Conservation (phyloP, 2,329 filamentous ascomycete genomes). For the Aschersonia sp. region DNA sequence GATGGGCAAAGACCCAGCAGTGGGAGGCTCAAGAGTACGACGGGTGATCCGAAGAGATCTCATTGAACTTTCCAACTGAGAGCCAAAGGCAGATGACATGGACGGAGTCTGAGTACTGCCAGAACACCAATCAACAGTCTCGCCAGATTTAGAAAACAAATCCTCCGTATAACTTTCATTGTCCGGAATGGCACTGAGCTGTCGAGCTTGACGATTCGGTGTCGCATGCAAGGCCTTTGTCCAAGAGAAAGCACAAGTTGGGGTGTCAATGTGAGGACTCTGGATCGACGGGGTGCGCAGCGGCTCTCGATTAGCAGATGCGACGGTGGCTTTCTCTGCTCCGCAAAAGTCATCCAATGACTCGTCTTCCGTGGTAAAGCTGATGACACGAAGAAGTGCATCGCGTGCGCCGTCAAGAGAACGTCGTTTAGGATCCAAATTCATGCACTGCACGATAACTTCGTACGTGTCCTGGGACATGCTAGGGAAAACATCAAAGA, state of each 20-base stretch:
- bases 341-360: slow-evolving; percentile 86
- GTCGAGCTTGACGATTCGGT: slow-evolving; percentile 53
- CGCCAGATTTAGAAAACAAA: slow-evolving; percentile 67
- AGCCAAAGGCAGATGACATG: slow-evolving; percentile 72
- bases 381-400: slow-evolving; percentile 65
- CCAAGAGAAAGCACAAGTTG: slow-evolving; percentile 74
- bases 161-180: slow-evolving; percentile 72
- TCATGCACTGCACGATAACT: slow-evolving; percentile 81
- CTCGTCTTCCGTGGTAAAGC: slow-evolving; percentile 91
- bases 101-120: slow-evolving; percentile 65
- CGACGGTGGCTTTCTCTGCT: slow-evolving; percentile 60
- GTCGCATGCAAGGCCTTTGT: slow-evolving; percentile 74
- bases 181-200: slow-evolving; percentile 76
- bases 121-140: slow-evolving; percentile 64
- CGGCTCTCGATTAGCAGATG: slow-evolving; percentile 84
- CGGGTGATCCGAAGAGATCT: slow-evolving; percentile 48
- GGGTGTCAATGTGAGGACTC: slow-evolving; percentile 62
- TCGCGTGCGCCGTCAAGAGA: slow-evolving; percentile 67
- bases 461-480: slow-evolving; percentile 98
- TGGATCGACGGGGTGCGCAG: slow-evolving; percentile 91
- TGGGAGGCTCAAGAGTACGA: slow-evolving; percentile 34
- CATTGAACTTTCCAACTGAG: slow-evolving; percentile 68
- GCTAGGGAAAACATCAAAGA: slow-evolving; percentile 95
- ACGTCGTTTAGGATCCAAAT: slow-evolving; percentile 78
- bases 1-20: slow-evolving; percentile 62